Evolutionary conservation across 2,329 filamentous ascomycete species (phyloP), one percentile per base, ranked within the genome.

Genomic region (Aspergillus sp.): DNA sequence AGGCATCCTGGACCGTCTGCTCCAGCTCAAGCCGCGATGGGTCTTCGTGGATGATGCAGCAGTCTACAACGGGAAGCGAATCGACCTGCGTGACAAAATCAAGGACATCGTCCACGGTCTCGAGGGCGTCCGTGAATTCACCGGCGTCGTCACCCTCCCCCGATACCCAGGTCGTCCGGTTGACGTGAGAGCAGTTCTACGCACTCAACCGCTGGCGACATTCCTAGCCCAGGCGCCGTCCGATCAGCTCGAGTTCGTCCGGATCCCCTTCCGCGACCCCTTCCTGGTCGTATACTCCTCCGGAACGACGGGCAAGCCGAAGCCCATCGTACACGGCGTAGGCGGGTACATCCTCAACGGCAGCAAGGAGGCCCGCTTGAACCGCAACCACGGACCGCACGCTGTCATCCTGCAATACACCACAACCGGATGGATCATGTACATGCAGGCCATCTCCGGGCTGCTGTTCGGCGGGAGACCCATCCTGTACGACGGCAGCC

Each of bases 371-470:
- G 76, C 73, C 1, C 69, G 65, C 19, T 63, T 86, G 19, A 82
- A 86, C 58, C 68, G 74, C 6, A 73, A 80, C 45, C 60, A 78
- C 40, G 67, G 68, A 0, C 65, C 76, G 0, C 66, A 67, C 7
- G 77, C 67, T 14, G 74, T 78, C 0, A 65, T 72, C 8, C 58
- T 86, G 32, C 83, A 86, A 63, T 86, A 83, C 61, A 86, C 84
- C 1, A 87, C 84, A 0, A 90, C 87, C 0, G 87, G 88, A 0
- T 95, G 90, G 90, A 94, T 95, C 71, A 95, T 95, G 90, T 94
- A 93, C 65, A 74, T 91, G 8, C 73, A 77, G 2, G 81, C 79
- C 35, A 75, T 89, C 0, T 76, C 78, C 17, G 75, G 78, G 3
- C 75, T 93, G 7, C 61, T 87, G 1, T 72, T 78, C 36, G 88